These are phyloP conservation scores for Chloranthus sessilifolius DNA, from an alignment of 164 flowering plant species.

Conservation along the genomic window DNA sequence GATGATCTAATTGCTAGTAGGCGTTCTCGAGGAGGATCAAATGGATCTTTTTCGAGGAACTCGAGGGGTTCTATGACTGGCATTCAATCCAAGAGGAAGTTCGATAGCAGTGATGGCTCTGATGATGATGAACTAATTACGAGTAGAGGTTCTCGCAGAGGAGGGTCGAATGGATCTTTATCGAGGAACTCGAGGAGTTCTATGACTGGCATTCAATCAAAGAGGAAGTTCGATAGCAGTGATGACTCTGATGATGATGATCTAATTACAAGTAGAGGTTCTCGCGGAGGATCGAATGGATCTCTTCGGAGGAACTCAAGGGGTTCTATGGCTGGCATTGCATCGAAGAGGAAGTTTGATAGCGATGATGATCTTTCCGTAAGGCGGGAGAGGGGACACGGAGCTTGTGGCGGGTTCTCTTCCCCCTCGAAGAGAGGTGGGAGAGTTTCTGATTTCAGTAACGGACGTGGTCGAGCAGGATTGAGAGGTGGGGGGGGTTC, in stretches of 20 bases:
- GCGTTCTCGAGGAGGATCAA: no score
- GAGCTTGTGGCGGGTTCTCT: neutral
- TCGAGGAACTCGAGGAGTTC: neutral
- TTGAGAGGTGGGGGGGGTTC: neutral
- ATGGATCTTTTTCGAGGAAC: neutral
- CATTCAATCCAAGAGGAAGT: neutral
- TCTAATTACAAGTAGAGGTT: no score
- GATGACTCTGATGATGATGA: no score
- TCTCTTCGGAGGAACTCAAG: neutral
- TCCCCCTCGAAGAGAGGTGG: neutral
- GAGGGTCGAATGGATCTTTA: neutral
- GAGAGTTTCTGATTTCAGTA: neutral
- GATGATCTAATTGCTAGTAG: neutral
- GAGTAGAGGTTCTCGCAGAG: neutral
- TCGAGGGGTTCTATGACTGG: neutral
- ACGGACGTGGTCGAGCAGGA: slow-evolving; percentile 1
- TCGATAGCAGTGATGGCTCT: neutral
- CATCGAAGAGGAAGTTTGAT: neutral
- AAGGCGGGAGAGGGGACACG: neutral
- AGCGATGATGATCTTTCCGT: neutral
- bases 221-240: neutral
- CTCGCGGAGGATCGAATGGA: no score
- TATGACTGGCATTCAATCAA: no score
- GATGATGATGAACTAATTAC: no score
- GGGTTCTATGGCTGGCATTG: neutral